A percentile compares a stretch with the other conserved stretches of the same genome.
These are phyloP conservation scores for Diaporthe vexans DNA, from an alignment of 2,329 filamentous ascomycete species.

Conservation along the genomic window DNA sequence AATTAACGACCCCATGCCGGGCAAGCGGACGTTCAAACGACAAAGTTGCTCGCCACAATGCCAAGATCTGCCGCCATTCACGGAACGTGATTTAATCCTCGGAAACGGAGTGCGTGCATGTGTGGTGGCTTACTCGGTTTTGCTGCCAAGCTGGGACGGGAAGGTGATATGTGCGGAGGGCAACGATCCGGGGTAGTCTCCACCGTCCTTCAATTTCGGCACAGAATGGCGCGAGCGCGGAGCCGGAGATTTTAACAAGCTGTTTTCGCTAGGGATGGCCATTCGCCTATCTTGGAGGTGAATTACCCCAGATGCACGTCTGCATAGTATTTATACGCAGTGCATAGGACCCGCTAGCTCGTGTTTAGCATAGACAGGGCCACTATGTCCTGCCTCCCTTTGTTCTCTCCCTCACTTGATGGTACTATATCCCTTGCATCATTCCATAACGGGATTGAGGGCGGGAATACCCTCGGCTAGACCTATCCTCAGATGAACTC, in stretches of 20 bases:
- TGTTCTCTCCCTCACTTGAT: neutral
- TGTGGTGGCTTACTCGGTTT: neutral
- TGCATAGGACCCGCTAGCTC: neutral
- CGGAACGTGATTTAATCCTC: slow-evolving; percentile 6
- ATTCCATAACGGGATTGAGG: neutral
- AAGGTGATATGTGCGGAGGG: slow-evolving; percentile 24
- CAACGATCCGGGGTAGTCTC: slow-evolving; percentile 23
- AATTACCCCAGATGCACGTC: neutral
- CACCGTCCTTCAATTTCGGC: slow-evolving; percentile 19
- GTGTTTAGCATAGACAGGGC: neutral
- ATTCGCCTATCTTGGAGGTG: neutral
- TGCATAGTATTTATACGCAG: slow-evolving; percentile 14
- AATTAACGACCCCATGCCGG: neutral
- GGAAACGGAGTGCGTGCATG: neutral
- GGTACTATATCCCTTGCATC: neutral
- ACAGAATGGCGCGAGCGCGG: slow-evolving; percentile 19
- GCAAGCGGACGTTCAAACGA: slow-evolving; percentile 20
- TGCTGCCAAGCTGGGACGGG: neutral
- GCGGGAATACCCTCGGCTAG: too few species aligned
- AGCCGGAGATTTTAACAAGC: neutral
- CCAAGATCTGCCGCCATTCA: slow-evolving; percentile 28
- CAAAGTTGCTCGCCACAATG: neutral
- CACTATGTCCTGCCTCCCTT: neutral
- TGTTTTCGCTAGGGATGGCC: neutral
- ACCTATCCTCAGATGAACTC: too few species aligned